Conservation (phyloP, 345 rosid species). For the Eucalyptus curtisii region DNA sequence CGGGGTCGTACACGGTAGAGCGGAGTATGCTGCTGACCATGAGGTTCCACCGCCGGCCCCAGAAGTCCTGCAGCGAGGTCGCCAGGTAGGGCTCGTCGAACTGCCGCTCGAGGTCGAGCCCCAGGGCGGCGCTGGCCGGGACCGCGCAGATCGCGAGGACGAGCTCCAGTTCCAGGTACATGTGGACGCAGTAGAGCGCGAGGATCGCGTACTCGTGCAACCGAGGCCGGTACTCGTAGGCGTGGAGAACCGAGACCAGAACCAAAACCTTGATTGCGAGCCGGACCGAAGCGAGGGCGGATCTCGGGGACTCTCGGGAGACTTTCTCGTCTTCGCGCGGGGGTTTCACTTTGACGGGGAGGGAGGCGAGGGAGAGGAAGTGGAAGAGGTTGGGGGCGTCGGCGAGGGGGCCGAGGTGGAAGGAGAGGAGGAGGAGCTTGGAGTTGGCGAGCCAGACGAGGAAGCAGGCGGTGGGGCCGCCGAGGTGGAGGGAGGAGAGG, state of each 20-base stretch:
- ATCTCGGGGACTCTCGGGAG: neutral
- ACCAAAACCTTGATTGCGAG: constrained; percentile 17
- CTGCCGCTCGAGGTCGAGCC: constrained; percentile 50
- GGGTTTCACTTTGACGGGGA: constrained; percentile 30
- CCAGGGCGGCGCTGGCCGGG: constrained; percentile 23
- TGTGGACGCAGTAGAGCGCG: constrained; percentile 16
- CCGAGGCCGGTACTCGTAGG: constrained; percentile 12
- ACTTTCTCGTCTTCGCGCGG: neutral
- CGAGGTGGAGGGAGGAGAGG: constrained; percentile 16
- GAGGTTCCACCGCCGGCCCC: constrained; percentile 76
- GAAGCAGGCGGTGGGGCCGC: constrained; percentile 23
- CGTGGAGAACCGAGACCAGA: constrained; percentile 10
- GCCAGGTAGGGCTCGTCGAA: constrained; percentile 53
- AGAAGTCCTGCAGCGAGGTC: constrained; percentile 74
- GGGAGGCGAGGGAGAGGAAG: constrained; percentile 45
- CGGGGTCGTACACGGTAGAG: constrained; percentile 36
- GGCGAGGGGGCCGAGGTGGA: constrained; percentile 46
- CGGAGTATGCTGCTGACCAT: constrained; percentile 43
- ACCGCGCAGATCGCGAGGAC: constrained; percentile 6
- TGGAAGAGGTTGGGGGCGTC: constrained; percentile 25
- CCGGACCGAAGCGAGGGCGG: neutral
- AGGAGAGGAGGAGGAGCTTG: constrained; percentile 61
- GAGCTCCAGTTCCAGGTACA: constrained; percentile 33
- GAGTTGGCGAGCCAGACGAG: constrained; percentile 49
- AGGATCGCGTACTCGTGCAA: constrained; percentile 14